Percentiles rank a stretch among this genome's conserved stretches.
Evolutionary conservation across 1,284 basidiomycete genomes (phyloP).

Genomic region (Malassezia nana): DNA sequence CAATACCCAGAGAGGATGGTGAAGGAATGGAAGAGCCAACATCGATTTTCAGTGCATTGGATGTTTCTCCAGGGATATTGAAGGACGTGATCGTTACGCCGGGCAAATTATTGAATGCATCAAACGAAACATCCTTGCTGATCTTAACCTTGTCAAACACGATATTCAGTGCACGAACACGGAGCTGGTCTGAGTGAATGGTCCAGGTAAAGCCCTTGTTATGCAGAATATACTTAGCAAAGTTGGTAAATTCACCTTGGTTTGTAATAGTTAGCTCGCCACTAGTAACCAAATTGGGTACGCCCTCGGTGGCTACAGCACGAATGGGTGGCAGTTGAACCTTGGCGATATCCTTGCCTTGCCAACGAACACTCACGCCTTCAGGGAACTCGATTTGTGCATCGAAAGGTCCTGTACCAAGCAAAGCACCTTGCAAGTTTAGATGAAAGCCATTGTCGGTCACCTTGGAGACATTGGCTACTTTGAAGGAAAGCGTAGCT

Average conservation of each 20-base stretch:
- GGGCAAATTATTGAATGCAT: conserved; percentile 62
- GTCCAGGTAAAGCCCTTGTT: conserved; percentile 63
- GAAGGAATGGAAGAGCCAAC: conserved; percentile 63
- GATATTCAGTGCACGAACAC: conserved; percentile 60
- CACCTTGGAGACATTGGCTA: conserved; percentile 59
- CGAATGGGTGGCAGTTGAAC: conserved; percentile 63
- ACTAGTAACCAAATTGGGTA: conserved; percentile 57
- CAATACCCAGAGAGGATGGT: conserved; percentile 60
- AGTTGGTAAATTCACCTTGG: conserved; percentile 55
- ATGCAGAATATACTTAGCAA: conserved; percentile 61
- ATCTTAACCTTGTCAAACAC: conserved; percentile 61
- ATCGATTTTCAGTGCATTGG: conserved; percentile 62
- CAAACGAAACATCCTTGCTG: conserved; percentile 59
- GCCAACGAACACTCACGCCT: conserved; percentile 56
- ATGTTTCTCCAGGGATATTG: conserved; percentile 54
- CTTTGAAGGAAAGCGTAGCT: conserved; percentile 55
- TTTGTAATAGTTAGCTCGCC: conserved; percentile 46
- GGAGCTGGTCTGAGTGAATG: conserved; percentile 58
- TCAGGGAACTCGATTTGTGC: conserved; percentile 50
- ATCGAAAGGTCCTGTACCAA: conserved; percentile 50
- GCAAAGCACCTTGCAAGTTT: conserved; percentile 39
- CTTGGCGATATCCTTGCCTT: conserved; percentile 60
- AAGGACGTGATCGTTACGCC: conserved; percentile 60
- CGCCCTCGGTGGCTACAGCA: conserved; percentile 59
- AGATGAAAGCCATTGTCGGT: conserved; percentile 47